phyloP scores from a whole-genome alignment of 2,329 filamentous ascomycete genomes.

The Epichloe brachyelytri region DNA sequence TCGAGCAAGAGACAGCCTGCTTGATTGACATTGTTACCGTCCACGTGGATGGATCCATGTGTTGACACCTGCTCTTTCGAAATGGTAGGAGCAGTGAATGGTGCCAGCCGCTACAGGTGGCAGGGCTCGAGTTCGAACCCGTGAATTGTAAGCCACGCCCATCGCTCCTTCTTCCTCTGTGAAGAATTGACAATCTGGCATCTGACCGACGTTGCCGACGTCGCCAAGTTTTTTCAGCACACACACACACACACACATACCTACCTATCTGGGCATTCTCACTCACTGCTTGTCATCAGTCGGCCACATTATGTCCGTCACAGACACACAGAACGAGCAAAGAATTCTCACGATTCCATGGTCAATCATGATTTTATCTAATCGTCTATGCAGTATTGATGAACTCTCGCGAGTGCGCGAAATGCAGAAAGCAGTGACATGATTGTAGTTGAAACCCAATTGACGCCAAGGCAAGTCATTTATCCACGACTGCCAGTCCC shows the following conservation, averaged over 20 bases:
- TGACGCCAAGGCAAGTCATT: constrained; percentile 2
- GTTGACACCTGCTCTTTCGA: constrained; percentile 4
- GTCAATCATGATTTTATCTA: background rate
- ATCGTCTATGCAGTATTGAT: background rate
- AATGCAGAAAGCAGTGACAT: background rate
- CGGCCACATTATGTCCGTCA: too few relatives aligned
- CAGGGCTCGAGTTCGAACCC: background rate
- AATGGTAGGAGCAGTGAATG: constrained; percentile 7
- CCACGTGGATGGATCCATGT: background rate
- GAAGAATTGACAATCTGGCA: background rate
- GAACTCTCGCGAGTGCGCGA: background rate
- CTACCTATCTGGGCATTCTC: too few relatives aligned
- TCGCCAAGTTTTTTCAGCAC: too few relatives aligned
- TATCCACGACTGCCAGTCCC: background rate
- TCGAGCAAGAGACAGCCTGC: background rate
- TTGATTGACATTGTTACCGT: constrained; percentile 2
- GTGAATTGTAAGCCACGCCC: background rate
- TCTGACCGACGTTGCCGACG: too few relatives aligned
- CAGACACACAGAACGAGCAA: too few relatives aligned
- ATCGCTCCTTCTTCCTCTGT: constrained; percentile 7
- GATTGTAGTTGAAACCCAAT: background rate
- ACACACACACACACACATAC: too few relatives aligned
- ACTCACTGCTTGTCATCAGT: too few relatives aligned
- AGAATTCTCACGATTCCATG: too few relatives aligned
- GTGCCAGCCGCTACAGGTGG: constrained; percentile 7